phyloP scores from a whole-genome alignment of 2,329 filamentous ascomycete genomes.

The Verticillium tricorpus region DNA sequence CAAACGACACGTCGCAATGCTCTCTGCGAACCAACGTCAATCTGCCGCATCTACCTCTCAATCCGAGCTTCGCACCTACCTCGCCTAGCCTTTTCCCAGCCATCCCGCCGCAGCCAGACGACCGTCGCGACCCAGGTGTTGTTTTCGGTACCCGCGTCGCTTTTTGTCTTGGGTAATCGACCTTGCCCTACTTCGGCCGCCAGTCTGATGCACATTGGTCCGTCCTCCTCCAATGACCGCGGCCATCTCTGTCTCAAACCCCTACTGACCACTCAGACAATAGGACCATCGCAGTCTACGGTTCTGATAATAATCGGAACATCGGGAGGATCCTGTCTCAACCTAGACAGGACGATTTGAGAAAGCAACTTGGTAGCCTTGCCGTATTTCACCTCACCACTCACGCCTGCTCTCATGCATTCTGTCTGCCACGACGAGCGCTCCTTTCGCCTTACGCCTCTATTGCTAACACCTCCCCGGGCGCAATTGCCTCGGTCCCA shows the following conservation, averaged over 20 bases:
- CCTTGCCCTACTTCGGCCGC: not conserved
- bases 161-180: not conserved
- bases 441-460: not conserved
- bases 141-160: not conserved
- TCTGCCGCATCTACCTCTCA: not conserved
- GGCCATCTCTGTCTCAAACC: not conserved
- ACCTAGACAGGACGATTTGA: not conserved
- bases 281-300: not conserved
- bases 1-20: constrained; percentile 8
- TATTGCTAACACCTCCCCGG: not conserved
- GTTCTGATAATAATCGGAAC: not conserved
- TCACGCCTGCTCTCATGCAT: not conserved
- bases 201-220: not conserved
- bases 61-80: not conserved
- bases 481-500: not conserved
- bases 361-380: not conserved
- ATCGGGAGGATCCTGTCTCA: not conserved
- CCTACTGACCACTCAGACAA: not conserved
- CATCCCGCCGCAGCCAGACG: not conserved
- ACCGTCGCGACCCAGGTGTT: not conserved
- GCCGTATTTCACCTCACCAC: not conserved
- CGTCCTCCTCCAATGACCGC: not conserved
- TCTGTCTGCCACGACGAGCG: not conserved
- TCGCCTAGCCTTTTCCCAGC: not conserved
- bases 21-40: constrained; percentile 4